Conservation (phyloP, 192 early-diverging fungal genomes). For the Jimgerdemannia flammicorona region DNA sequence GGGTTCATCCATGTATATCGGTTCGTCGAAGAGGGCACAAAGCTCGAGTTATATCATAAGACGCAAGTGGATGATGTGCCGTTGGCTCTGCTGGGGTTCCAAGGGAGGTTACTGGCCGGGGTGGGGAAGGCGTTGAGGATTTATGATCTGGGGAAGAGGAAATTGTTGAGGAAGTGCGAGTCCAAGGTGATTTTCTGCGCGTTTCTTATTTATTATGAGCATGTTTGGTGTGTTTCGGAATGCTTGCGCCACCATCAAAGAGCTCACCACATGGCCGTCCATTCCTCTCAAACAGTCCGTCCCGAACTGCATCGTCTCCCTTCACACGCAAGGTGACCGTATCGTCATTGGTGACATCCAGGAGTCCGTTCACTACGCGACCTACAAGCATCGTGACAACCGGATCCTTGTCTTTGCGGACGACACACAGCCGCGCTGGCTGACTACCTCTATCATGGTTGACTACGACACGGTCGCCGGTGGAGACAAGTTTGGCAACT, state of each 20-base stretch:
- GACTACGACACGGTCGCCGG: conserved; percentile 92
- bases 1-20: conserved; percentile 76
- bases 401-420: conserved; percentile 89
- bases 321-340: conserved; percentile 78
- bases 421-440: conserved; percentile 86
- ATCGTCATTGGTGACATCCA: conserved; percentile 86
- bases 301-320: conserved; percentile 64
- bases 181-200: conserved; percentile 43
- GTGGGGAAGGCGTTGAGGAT: conserved; percentile 84
- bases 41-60: conserved; percentile 78
- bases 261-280: too few species aligned
- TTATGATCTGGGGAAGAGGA: conserved; percentile 89
- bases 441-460: conserved; percentile 72
- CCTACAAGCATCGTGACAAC: conserved; percentile 71
- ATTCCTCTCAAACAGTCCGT: conserved; percentile 38
- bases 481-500: conserved; percentile 97
- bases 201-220: neutral
- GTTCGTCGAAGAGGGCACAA: conserved; percentile 55
- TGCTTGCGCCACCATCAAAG: too few species aligned
- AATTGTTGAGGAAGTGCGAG: conserved; percentile 90
- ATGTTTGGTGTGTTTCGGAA: too few species aligned
- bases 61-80: conserved; percentile 88
- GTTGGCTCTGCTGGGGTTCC: conserved; percentile 78
- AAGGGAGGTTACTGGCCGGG: conserved; percentile 85
- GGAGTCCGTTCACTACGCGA: conserved; percentile 79